A percentile compares a stretch with the other conserved stretches of the same genome.
phyloP scores from a whole-genome alignment of 2,329 filamentous ascomycete genomes.

The Phoma herbarum region DNA sequence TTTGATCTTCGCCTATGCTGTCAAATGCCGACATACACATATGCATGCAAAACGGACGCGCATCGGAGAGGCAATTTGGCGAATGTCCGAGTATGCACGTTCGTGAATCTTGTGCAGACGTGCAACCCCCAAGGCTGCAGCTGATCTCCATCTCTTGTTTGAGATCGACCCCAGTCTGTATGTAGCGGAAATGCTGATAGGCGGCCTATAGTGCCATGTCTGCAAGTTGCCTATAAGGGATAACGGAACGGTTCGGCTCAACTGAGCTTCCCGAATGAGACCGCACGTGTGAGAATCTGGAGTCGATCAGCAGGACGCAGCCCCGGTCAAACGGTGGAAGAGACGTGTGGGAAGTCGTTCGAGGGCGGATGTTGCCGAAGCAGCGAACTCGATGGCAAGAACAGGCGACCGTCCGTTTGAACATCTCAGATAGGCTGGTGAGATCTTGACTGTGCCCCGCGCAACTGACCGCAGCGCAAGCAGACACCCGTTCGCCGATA shows the following conservation, averaged over 20 bases:
- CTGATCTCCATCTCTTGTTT: slow-evolving; percentile 6
- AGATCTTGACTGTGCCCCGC: neutral
- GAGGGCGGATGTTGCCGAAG: slow-evolving; percentile 9
- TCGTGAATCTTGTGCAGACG: slow-evolving; percentile 1
- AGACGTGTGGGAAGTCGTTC: slow-evolving; percentile 4
- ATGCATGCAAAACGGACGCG: neutral
- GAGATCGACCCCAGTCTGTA: neutral
- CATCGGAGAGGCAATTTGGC: neutral
- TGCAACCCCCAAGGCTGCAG: neutral
- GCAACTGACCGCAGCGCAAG: slow-evolving; percentile 2
- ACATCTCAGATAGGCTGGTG: neutral
- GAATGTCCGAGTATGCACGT: neutral
- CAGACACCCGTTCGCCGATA: slow-evolving; percentile 2
- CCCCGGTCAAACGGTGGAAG: slow-evolving; percentile 11
- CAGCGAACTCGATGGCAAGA: slow-evolving; percentile 4
- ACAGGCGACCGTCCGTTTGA: slow-evolving; percentile 8
- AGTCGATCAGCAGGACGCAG: slow-evolving; percentile 11
- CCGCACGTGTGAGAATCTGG: slow-evolving; percentile 13
- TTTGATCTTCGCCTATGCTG: neutral
- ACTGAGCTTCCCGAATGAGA: slow-evolving; percentile 9
- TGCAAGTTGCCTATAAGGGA: slow-evolving; percentile 13
- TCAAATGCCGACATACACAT: slow-evolving; percentile 9
- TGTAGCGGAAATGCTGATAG: slow-evolving; percentile 16
- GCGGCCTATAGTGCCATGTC: slow-evolving; percentile 16
- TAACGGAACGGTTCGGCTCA: slow-evolving; percentile 8